These are phyloP conservation scores for Polysphondylium violaceum DNA, from an alignment of 78 protist species.

Conservation along the genomic window DNA sequence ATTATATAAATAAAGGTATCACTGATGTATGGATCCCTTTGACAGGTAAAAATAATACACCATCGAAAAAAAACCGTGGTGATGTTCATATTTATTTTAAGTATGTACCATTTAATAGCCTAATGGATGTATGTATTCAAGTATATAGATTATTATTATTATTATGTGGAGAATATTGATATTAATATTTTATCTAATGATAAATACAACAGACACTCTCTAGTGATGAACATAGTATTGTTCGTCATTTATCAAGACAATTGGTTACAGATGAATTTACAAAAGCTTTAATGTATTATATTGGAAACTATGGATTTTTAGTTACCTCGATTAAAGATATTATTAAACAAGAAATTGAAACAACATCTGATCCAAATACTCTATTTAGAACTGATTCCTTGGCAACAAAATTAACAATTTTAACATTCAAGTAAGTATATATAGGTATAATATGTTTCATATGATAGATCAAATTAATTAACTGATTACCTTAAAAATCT, in stretches of 20 bases:
- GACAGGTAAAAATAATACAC: neutral
- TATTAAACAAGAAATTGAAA: constrained; percentile 16
- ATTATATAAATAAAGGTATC: constrained; percentile 7
- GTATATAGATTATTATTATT: neutral
- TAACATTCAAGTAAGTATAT: constrained; percentile 12
- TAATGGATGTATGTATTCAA: neutral
- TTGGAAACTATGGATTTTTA: neutral
- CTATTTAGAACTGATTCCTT: constrained; percentile 38
- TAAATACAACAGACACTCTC: neutral
- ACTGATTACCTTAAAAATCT: too few relatives aligned
- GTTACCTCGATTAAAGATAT: neutral
- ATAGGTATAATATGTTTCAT: too few relatives aligned
- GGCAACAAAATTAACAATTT: constrained; percentile 7
- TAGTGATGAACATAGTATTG: constrained; percentile 10
- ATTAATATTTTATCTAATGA: neutral
- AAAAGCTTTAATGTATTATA: constrained; percentile 11
- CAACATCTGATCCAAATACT: neutral
- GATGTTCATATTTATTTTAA: constrained; percentile 3
- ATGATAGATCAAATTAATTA: too few relatives aligned
- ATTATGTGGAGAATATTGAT: neutral
- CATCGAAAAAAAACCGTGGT: constrained; percentile 23
- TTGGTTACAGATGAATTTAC: constrained; percentile 30
- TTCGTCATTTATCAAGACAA: constrained; percentile 4
- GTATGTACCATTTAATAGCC: neutral
- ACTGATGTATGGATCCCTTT: constrained; percentile 24